These are phyloP conservation scores for Russula abietina DNA, from an alignment of 768 basidiomycete genomes.

Conservation along the genomic window DNA sequence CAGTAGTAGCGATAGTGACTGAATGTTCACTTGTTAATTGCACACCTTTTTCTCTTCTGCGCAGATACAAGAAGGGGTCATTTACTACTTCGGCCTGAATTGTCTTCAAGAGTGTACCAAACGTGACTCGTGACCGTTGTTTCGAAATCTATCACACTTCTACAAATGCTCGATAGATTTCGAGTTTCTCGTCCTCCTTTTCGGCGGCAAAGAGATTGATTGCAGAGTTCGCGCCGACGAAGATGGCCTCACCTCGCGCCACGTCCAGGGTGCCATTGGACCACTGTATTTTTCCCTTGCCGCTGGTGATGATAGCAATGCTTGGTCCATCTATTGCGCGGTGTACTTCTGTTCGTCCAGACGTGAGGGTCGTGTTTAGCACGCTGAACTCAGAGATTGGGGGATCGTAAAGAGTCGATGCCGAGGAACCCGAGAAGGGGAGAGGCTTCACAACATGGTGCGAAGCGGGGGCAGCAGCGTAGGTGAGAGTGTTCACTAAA, in stretches of 20 bases:
- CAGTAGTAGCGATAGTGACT: slow-evolving; percentile 51
- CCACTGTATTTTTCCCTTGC: slow-evolving; percentile 55
- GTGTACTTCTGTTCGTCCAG: slow-evolving; percentile 48
- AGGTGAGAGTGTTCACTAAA: slow-evolving; percentile 81
- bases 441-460: slow-evolving; percentile 66
- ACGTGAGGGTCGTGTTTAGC: slow-evolving; percentile 48
- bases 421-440: slow-evolving; percentile 34
- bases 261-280: slow-evolving; percentile 37
- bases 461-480: slow-evolving; percentile 59
- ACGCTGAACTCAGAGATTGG: slow-evolving; percentile 94
- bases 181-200: slow-evolving; percentile 38
- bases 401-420: slow-evolving; percentile 72
- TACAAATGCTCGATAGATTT: slow-evolving; percentile 66
- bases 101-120: neutral
- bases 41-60: neutral
- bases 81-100: neutral
- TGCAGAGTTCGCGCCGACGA: slow-evolving; percentile 67
- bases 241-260: slow-evolving; percentile 67
- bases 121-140: neutral
- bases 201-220: slow-evolving; percentile 39
- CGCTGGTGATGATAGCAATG: slow-evolving; percentile 70
- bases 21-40: slow-evolving; percentile 13
- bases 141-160: slow-evolving; percentile 32
- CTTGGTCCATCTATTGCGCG: slow-evolving; percentile 74
- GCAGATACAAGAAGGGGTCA: neutral